Evolutionary conservation across 2,329 filamentous ascomycete genomes (phyloP).

Genomic region (Diaporthe sp.): DNA sequence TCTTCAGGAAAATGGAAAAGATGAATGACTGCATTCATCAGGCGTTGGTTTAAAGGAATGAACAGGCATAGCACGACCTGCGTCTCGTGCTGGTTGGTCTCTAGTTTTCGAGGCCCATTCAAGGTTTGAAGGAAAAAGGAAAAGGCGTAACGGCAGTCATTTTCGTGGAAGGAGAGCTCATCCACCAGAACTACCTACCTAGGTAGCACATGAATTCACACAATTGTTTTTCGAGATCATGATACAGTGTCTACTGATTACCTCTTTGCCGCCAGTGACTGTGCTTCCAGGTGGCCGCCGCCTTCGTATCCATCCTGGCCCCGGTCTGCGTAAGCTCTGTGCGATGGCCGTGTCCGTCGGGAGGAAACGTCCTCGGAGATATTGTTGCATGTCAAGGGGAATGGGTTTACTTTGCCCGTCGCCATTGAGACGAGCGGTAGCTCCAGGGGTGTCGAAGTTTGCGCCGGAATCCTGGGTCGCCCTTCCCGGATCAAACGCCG

Average conservation of each 20-base stretch:
- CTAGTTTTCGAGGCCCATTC: not conserved
- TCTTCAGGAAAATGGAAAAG: not conserved
- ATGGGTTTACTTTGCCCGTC: not conserved
- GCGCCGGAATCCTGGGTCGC: not conserved
- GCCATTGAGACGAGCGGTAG: not conserved
- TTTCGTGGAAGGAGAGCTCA: not conserved
- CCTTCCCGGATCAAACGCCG: not conserved
- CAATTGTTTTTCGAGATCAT: no score
- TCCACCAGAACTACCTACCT: no score
- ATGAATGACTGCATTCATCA: not conserved
- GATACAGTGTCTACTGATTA: no score
- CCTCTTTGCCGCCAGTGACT: not conserved
- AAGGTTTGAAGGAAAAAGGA: not conserved
- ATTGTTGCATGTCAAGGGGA: not conserved
- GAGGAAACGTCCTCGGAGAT: not conserved
- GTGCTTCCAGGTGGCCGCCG: not conserved
- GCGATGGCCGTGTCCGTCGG: no score
- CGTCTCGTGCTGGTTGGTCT: not conserved
- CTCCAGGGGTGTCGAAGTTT: not conserved
- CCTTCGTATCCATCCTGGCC: not conserved
- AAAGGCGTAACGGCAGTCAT: not conserved
- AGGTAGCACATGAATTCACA: not conserved
- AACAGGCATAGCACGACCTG: not conserved
- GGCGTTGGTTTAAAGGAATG: not conserved
- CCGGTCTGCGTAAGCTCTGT: conserved; percentile 8